Base-by-base conservation (phyloP, 2,329 filamentous ascomycete genomes). In the Fusarium xylarioides region DNA sequence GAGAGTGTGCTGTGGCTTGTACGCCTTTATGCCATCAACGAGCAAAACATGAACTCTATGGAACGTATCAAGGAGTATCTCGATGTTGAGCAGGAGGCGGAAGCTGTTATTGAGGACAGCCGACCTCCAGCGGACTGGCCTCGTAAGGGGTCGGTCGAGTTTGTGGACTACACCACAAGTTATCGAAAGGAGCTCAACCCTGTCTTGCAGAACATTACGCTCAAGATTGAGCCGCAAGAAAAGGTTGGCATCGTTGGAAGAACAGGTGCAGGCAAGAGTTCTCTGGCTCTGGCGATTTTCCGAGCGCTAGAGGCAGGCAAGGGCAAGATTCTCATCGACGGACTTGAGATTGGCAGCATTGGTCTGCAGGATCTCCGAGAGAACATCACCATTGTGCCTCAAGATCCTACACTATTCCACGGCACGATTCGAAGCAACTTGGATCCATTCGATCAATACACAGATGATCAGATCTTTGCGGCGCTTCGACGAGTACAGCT, bases 41-140 rank as follows among this genome's bases (percentile, higher is more conserved):
- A 99, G 83, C 96, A 99, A 83, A 98, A 98, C 83, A 98, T 99
- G 96, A 99, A 99, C 83, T 95, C 95, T 6, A 95, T 98, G 54
- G 96, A 99, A 83, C 93, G 96, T 79, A 92, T 99, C 79, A 97
- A 97, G 85, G 96, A 99, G 81, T 99, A 98, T 79, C 89, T 98
- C 40, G 94, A 98, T 49, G 93, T 99, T 2, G 95, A 98, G 77
- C 95, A 98, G 81, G 96, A 99, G 83, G 95, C 96, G 2, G 86
- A 89, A 1, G 87, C 93, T 2, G 86, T 97, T 44, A 89, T 97
- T 44, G 91, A 94, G 61, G 91, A 95, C 66, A 93, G 90, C 73
- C 89, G 94, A 34, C 96, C 96, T 11, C 87, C 92, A 1, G 82
- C 87, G 9, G 91, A 93, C 79, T 99, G 96, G 96, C 96, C 96